Conservation (phyloP, 164 flowering plant species). For the Vitis rotundifolia region DNA sequence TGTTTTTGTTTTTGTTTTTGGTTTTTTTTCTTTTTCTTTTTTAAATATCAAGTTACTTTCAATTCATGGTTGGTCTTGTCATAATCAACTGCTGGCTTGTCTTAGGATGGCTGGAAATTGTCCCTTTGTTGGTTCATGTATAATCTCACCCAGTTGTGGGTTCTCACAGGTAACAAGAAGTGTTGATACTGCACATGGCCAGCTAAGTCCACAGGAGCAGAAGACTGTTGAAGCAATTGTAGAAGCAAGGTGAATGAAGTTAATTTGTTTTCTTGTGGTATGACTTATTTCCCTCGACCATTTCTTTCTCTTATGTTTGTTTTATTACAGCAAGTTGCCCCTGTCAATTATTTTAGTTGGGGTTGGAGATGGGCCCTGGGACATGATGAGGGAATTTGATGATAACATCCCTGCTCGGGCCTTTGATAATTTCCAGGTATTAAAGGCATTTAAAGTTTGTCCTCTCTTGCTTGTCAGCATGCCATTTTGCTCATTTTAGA, state of each 20-base stretch:
- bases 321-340: conserved; percentile 50
- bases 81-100: too few species aligned
- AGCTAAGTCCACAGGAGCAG: conserved; percentile 82
- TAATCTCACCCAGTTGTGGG: background rate
- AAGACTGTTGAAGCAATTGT: conserved; percentile 88
- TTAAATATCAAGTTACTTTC: too few species aligned
- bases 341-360: conserved; percentile 69
- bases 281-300: background rate
- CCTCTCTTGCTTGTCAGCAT: background rate
- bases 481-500: background rate
- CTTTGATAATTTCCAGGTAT: conserved; percentile 72
- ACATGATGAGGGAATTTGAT: conserved; percentile 74
- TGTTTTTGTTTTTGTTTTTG: too few species aligned
- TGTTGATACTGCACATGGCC: conserved; percentile 75
- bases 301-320: conserved; percentile 3
- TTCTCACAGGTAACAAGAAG: conserved; percentile 85
- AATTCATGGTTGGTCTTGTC: too few species aligned
- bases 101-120: too few species aligned
- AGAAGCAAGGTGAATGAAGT: conserved; percentile 58
- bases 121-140: too few species aligned
- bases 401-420: conserved; percentile 76
- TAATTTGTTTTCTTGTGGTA: background rate
- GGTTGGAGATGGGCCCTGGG: conserved; percentile 85
- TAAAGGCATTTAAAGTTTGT: background rate
- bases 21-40: too few species aligned